A percentile compares a stretch with the other conserved stretches of the same genome.
Conservation (phyloP, 208 protist genomes). For the Acanthamoeba healyi region DNA sequence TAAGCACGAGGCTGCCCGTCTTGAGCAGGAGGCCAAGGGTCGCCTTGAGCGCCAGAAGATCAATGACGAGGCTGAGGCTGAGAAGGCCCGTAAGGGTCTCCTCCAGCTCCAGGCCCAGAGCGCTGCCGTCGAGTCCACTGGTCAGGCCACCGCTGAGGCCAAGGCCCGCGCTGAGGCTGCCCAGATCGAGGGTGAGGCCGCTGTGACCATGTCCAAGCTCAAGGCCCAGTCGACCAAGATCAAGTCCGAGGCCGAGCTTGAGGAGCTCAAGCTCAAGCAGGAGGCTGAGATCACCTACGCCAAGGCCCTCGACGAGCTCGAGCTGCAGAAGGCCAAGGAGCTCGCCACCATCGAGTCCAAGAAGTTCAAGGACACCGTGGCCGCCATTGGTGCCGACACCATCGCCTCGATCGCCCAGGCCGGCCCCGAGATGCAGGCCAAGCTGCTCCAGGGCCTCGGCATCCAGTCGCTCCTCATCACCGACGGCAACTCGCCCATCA, state of each 20-base stretch:
- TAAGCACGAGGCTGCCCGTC: slow-evolving; percentile 93
- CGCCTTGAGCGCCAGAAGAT: slow-evolving; percentile 95
- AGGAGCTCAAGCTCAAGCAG: slow-evolving; percentile 89
- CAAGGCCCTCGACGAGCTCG: slow-evolving; percentile 90
- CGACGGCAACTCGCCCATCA: slow-evolving; percentile 96
- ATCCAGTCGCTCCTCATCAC: slow-evolving; percentile 96
- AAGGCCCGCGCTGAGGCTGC: slow-evolving; percentile 92
- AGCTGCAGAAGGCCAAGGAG: slow-evolving; percentile 87
- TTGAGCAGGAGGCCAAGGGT: slow-evolving; percentile 94
- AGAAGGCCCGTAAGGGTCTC: slow-evolving; percentile 93
- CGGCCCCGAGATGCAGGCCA: slow-evolving; percentile 96
- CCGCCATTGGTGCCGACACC: slow-evolving; percentile 93
- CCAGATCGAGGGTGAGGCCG: slow-evolving; percentile 93
- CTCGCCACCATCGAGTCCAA: slow-evolving; percentile 93
- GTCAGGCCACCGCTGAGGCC: slow-evolving; percentile 94
- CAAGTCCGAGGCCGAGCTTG: slow-evolving; percentile 88
- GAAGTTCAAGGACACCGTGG: slow-evolving; percentile 93
- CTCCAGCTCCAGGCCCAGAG: slow-evolving; percentile 93
- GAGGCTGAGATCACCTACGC: slow-evolving; percentile 92
- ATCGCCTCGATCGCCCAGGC: slow-evolving; percentile 92
- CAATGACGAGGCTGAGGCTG: slow-evolving; percentile 94
- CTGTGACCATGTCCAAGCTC: slow-evolving; percentile 90
- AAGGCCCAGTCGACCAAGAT: slow-evolving; percentile 92
- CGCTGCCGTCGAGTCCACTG: slow-evolving; percentile 92
- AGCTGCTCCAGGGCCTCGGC: slow-evolving; percentile 95